phyloP scores from a whole-genome alignment of 2,329 filamentous ascomycete genomes.

The Botryotinia narcissicola region DNA sequence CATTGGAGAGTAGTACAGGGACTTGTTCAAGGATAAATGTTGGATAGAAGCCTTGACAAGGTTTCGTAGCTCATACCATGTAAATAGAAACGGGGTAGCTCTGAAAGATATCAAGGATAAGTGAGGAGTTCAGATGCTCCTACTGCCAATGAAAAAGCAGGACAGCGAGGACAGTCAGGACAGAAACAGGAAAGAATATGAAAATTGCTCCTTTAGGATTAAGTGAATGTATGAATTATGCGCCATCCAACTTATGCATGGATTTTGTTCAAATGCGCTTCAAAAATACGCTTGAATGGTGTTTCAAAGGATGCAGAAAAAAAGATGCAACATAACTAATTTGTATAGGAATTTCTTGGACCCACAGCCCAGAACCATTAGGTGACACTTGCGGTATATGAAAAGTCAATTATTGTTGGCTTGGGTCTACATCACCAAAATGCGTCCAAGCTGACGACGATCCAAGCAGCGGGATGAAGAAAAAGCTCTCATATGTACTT shows the following conservation, averaged over 20 bases:
- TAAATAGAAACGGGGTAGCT: constrained; percentile 4
- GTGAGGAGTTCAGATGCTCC: background rate
- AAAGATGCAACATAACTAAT: constrained; percentile 16
- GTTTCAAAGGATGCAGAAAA: constrained; percentile 19
- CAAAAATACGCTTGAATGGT: background rate
- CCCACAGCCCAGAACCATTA: background rate
- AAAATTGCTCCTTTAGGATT: constrained; percentile 6
- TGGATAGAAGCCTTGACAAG: constrained; percentile 7
- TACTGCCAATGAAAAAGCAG: constrained; percentile 8
- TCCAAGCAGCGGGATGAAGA: background rate
- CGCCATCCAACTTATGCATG: constrained; percentile 8
- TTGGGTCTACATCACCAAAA: constrained; percentile 1
- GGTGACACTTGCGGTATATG: background rate
- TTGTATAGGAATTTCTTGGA: background rate
- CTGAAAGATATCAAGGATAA: constrained; percentile 4
- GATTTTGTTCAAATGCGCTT: background rate
- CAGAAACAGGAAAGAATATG: background rate
- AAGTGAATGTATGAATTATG: constrained; percentile 7
- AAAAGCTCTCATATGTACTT: background rate
- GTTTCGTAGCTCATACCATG: constrained; percentile 8
- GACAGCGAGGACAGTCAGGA: background rate
- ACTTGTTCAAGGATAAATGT: constrained; percentile 8
- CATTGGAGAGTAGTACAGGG: constrained; percentile 3
- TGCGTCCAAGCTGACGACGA: constrained; percentile 11
- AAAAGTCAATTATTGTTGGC: background rate